Base-by-base conservation (phyloP, 371 early-diverging fungal species). In the Vairimorpha necatrix region DNA sequence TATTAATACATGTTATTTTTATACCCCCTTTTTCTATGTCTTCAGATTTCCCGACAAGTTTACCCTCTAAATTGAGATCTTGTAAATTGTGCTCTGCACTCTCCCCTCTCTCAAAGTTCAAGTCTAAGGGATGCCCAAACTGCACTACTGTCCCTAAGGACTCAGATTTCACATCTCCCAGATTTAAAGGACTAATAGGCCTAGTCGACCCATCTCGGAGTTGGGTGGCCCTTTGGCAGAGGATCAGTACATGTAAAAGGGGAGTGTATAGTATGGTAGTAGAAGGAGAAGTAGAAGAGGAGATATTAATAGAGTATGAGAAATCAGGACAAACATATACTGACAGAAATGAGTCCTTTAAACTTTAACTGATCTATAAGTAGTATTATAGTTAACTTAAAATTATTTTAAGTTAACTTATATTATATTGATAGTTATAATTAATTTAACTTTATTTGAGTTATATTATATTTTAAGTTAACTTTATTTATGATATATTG, bases 181-280 rank as follows among this genome's bases (percentile, higher is more conserved):
- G 47, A 20, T 83, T 75, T 56, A 72, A 69, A 63, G 85, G 85
- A 26, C 30, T 82, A 2, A 77, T 84, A 26, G 74, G 71, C 11
- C n/a, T 82, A 24, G 13, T 73, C 6, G 50, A 83, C 48, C 69
- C 80, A 30, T 70, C 75, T 24, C 70, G 60, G 9, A 78, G 79
- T 33, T 86, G 86, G 86, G 78, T 84, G 26, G 82, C 80, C 26
- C 84, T 81, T 60, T 86, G 86, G 86, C 86, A 84, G 56, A 77
- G 84, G 42, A 65, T 81, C 30, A 71, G 69, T 38, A 62, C 34
- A 53, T 82, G 47, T 62, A 69, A 53, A 18, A 68, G 69, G 46
- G 86, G 86, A 28, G 38, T 81, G 58, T 86, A 86, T 79, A 83
- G 83, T 30, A 80, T 86, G 62, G 80, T 69, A 22, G 78, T 84